Base-by-base conservation (phyloP, 2,329 filamentous ascomycete genomes). In the Fusarium caatingaense region DNA sequence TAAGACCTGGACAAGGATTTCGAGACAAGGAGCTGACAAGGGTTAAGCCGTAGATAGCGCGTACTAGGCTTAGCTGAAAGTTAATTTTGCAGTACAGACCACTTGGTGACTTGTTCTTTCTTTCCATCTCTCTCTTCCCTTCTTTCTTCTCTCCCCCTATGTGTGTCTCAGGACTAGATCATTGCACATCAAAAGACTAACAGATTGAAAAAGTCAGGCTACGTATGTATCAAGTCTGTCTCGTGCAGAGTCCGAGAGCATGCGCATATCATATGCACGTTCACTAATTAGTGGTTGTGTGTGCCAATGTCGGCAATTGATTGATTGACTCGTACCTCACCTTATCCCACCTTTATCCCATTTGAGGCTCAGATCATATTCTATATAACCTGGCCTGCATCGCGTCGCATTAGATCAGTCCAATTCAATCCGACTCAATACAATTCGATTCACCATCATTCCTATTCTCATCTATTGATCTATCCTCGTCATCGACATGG, bases 401-500 rank as follows among this genome's bases (percentile, higher is more conserved):
- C 21, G 21, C n/a, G 12, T 30, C 28, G 4, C 34, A 25, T 4
- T 27, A 27, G 27, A 27, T 27, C 10, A 27, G 1, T 27, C 10
- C 10, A 3, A 27, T 27, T 46, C 20, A 56, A 48, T 30, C 25
- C 25, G 25, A 27, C 25, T 42, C 42, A 44, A 11, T 21, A 5
- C 20, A 18, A 44, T 21, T 37, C 18, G 13, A 44, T 21, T 23
- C 9, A 11, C 0, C 23, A 21, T n/a, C 11, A 23, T n/a, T 40
- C 32, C 8, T 16, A 30, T 10, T 51, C 5, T 23, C 23, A 27
- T 59, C 11, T 34, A 15, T 23, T 16, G 5, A 37, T 42, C 9
- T 27, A 11, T 27, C 27, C 10, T 45, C 20, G 34, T n/a, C 40
- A 41, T 57, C 25, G 47, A n/a, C 12, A 74, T 74, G 72, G 44